Conservation (phyloP, 2,329 filamentous ascomycete species). For the Pestalotiopsis sp. region DNA sequence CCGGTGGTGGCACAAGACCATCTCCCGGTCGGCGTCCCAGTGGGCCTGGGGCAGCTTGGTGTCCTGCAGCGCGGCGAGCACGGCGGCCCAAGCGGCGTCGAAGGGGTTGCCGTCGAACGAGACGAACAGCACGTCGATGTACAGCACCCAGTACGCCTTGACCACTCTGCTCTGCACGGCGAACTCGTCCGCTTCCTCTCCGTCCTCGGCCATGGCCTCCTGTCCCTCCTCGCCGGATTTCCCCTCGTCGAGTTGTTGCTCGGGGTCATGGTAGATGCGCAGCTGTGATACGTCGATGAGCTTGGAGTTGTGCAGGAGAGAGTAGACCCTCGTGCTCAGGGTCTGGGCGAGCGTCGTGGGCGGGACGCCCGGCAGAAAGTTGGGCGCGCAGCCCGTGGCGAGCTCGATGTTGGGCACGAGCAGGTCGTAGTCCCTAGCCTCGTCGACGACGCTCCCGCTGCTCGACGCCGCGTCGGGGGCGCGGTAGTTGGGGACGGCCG, state of each 20-base stretch:
- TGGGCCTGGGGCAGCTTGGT: constrained; percentile 75
- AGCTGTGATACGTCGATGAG: constrained; percentile 69
- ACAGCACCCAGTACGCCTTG: constrained; percentile 92
- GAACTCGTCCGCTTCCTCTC: neutral
- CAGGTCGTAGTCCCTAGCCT: constrained; percentile 65
- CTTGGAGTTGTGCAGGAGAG: constrained; percentile 70
- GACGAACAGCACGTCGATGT: constrained; percentile 93
- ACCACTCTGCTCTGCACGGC: constrained; percentile 39
- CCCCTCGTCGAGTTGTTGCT: constrained; percentile 22
- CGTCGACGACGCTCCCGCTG: constrained; percentile 35
- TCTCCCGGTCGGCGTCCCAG: constrained; percentile 82
- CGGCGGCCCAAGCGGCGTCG: constrained; percentile 84
- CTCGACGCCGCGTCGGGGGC: constrained; percentile 38
- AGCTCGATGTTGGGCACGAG: constrained; percentile 94
- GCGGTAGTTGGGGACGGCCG: constrained; percentile 70
- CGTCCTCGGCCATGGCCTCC: constrained; percentile 22
- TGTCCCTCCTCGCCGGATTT: constrained; percentile 29
- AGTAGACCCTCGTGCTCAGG: constrained; percentile 76
- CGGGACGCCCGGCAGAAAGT: constrained; percentile 80
- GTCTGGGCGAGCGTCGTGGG: constrained; percentile 81
- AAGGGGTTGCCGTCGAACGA: constrained; percentile 91
- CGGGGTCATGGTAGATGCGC: constrained; percentile 59
- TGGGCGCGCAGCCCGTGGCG: constrained; percentile 84
- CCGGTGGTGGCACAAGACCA: constrained; percentile 69
- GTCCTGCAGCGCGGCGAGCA: constrained; percentile 77